Evolutionary conservation across 768 basidiomycete species (phyloP).

Genomic region (Rhizopogon vesiculosus): DNA sequence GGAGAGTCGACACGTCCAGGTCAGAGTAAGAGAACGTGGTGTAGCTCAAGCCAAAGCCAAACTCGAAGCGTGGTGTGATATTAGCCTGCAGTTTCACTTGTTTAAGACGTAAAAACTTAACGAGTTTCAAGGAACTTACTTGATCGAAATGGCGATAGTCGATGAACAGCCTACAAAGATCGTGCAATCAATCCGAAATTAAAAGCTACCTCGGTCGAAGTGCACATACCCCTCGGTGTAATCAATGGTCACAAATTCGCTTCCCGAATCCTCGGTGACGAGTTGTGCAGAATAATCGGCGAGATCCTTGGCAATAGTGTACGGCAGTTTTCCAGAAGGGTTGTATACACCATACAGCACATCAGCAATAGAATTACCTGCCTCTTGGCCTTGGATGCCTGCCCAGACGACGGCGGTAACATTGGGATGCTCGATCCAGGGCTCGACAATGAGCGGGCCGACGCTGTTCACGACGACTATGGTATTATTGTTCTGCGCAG

Average conservation of each 20-base stretch:
- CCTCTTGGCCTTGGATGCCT: constrained; percentile 63
- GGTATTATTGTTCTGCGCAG: constrained; percentile 44
- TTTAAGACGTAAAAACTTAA: background rate
- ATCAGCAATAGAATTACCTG: constrained; percentile 66
- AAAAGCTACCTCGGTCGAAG: background rate
- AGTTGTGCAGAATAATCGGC: constrained; percentile 57
- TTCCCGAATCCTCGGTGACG: constrained; percentile 29
- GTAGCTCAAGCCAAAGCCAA: constrained; percentile 37
- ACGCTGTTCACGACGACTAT: constrained; percentile 36
- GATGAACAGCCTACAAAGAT: constrained; percentile 42
- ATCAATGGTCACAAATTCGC: constrained; percentile 43
- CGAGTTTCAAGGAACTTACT: constrained; percentile 26
- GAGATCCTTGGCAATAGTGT: constrained; percentile 62
- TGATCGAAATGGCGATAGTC: constrained; percentile 66
- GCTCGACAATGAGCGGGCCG: constrained; percentile 56
- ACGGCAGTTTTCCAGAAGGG: constrained; percentile 66
- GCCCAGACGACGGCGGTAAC: constrained; percentile 74
- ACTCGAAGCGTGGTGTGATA: constrained; percentile 61
- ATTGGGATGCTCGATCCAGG: constrained; percentile 72
- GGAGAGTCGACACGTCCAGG: constrained; percentile 32
- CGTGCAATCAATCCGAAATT: background rate
- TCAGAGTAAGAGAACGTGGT: constrained; percentile 37
- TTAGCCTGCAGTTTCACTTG: constrained; percentile 38
- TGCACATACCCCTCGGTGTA: constrained; percentile 50
- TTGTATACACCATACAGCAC: constrained; percentile 68